A percentile compares a stretch with the other conserved stretches of the same genome.
Conservation (phyloP, 768 basidiomycete genomes). For the Dacryopinax spathularia region DNA sequence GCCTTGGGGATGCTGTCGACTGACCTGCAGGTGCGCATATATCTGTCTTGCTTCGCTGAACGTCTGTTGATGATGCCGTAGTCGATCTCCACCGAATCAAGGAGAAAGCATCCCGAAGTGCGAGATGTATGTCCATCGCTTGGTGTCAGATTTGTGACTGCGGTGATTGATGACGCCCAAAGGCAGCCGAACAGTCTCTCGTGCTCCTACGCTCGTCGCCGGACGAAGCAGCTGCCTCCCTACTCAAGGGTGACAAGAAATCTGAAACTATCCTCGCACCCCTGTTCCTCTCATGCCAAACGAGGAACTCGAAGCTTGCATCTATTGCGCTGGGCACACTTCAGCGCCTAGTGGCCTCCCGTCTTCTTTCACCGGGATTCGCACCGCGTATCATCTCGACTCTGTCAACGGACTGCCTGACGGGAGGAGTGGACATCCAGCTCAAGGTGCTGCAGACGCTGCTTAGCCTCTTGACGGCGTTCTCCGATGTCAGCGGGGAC, state of each 20-base stretch:
- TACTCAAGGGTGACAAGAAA: constrained; percentile 57
- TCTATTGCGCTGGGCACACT: constrained; percentile 82
- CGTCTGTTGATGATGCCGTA: constrained; percentile 19
- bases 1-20: constrained; percentile 28
- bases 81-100: constrained; percentile 79
- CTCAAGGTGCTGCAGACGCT: constrained; percentile 85
- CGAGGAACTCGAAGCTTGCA: constrained; percentile 86
- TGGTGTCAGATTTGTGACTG: constrained; percentile 1
- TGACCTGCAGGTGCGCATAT: constrained; percentile 46
- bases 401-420: constrained; percentile 66
- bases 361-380: constrained; percentile 66
- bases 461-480: constrained; percentile 79
- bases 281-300: constrained; percentile 86
- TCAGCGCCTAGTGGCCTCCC: constrained; percentile 75
- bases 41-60: neutral
- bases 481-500: constrained; percentile 62
- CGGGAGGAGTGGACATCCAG: constrained; percentile 93
- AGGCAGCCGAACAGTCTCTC: constrained; percentile 82
- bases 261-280: constrained; percentile 71
- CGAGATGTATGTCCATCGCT: constrained; percentile 51
- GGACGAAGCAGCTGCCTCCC: constrained; percentile 55
- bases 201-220: constrained; percentile 68
- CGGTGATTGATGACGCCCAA: neutral
- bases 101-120: constrained; percentile 81
- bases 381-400: constrained; percentile 70